Evolutionary conservation across 2,329 filamentous ascomycete species (phyloP).

Genomic region (Didymella pinodella): DNA sequence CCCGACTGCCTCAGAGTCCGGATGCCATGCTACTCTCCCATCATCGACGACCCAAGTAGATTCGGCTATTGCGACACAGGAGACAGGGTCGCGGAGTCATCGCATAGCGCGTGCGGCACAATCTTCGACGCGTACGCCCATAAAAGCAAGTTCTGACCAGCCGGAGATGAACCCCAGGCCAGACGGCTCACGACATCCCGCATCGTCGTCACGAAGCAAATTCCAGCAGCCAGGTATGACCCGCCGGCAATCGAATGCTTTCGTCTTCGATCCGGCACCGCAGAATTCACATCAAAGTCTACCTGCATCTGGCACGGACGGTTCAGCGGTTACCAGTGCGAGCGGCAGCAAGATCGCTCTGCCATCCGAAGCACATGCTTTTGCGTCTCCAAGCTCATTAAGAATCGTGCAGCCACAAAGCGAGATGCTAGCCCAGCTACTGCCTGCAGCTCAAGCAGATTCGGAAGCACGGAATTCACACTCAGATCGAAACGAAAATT

Average conservation of each 20-base stretch:
- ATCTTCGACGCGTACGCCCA: background rate
- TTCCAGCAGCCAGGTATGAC: background rate
- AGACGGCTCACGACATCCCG: background rate
- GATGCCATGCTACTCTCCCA: background rate
- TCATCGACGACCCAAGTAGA: background rate
- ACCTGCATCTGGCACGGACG: background rate
- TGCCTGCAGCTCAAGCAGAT: background rate
- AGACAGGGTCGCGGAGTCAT: background rate
- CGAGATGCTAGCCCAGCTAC: background rate
- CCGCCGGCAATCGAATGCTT: background rate
- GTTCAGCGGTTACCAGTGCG: background rate
- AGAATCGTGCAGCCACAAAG: too few relatives aligned
- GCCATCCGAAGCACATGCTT: background rate
- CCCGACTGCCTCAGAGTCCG: background rate
- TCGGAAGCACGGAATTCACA: background rate
- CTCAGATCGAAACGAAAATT: background rate
- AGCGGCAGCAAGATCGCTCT: background rate
- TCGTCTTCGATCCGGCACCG: background rate
- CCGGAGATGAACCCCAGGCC: background rate
- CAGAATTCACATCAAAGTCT: background rate
- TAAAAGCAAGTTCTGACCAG: background rate
- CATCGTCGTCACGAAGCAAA: background rate
- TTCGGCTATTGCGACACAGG: background rate
- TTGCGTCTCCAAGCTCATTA: background rate
- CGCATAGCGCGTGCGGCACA: background rate